A percentile compares a stretch with the other conserved stretches of the same genome.
Conservation (phyloP, 768 basidiomycete genomes). For the Termitomyces sp. region DNA sequence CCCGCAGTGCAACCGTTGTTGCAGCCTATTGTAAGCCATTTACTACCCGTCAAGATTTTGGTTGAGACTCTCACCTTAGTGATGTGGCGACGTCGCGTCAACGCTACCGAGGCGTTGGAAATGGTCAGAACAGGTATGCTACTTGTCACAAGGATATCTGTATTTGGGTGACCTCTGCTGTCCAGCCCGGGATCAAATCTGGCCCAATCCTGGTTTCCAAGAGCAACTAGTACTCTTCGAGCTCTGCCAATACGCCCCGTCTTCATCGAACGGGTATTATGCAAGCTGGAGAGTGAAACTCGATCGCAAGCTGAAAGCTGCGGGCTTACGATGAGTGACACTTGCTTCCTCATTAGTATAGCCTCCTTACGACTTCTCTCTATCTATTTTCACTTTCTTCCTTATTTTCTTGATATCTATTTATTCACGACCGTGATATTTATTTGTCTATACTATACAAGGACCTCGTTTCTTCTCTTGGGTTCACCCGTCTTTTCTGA, state of each 20-base stretch:
- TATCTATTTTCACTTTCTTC: background rate
- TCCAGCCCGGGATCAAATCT: constrained; percentile 71
- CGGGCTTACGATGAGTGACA: constrained; percentile 28
- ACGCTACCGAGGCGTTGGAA: constrained; percentile 55
- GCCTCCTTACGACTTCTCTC: background rate
- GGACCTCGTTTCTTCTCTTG: background rate
- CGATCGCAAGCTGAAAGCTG: constrained; percentile 42
- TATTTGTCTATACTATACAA: background rate
- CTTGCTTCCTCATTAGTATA: constrained; percentile 8
- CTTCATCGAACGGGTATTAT: constrained; percentile 60
- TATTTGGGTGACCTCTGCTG: background rate
- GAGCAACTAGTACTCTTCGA: constrained; percentile 77
- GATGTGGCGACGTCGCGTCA: constrained; percentile 61
- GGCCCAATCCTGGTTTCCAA: constrained; percentile 76
- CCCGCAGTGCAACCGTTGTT: constrained; percentile 65
- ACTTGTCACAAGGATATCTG: background rate
- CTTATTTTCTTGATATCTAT: background rate
- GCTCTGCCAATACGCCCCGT: constrained; percentile 65
- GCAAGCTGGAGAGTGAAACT: constrained; percentile 59
- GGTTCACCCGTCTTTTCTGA: background rate
- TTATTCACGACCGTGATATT: constrained; percentile 5
- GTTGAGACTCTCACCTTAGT: constrained; percentile 35
- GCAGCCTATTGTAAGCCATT: constrained; percentile 67
- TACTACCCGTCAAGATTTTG: background rate
- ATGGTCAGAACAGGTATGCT: constrained; percentile 54